Evolutionary conservation across 2,329 filamentous ascomycete genomes (phyloP).

Genomic region (Allantophomopsis lycopodina): DNA sequence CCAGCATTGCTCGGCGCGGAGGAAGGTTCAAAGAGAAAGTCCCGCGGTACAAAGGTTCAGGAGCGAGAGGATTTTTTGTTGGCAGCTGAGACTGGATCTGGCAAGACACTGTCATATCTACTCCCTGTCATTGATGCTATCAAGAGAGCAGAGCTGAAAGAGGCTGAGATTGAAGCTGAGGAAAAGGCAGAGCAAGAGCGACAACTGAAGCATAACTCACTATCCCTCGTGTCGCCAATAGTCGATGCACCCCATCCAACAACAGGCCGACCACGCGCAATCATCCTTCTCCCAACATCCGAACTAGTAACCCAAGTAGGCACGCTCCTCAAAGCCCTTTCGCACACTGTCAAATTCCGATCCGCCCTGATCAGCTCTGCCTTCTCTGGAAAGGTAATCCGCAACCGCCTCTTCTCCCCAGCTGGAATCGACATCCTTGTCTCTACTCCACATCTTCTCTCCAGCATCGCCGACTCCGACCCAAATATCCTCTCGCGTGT

Average conservation of each 20-base stretch:
- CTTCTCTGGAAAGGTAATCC: constrained; percentile 65
- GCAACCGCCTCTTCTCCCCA: constrained; percentile 69
- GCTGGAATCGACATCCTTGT: constrained; percentile 75
- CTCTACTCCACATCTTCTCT: constrained; percentile 77
- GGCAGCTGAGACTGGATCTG: constrained; percentile 91
- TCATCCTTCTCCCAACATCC: constrained; percentile 83
- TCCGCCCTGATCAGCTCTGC: constrained; percentile 70
- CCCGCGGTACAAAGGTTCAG: constrained; percentile 18
- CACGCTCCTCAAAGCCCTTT: constrained; percentile 64
- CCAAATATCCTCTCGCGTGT: constrained; percentile 90
- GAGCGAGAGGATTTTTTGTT: constrained; percentile 54
- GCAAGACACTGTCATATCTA: constrained; percentile 90
- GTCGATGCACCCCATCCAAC: constrained; percentile 56
- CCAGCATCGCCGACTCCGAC: constrained; percentile 77
- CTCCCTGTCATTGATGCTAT: constrained; percentile 74
- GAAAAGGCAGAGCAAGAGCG: constrained; percentile 44
- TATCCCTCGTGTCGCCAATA: constrained; percentile 43
- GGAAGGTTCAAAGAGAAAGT: constrained; percentile 15
- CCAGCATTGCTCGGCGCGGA: constrained; percentile 54
- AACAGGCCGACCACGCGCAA: constrained; percentile 65
- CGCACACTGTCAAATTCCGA: constrained; percentile 78
- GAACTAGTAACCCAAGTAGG: constrained; percentile 87
- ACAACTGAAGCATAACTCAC: constrained; percentile 38
- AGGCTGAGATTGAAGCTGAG: constrained; percentile 43
- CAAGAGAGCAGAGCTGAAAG: constrained; percentile 58